Evolutionary conservation across 2,329 filamentous ascomycete genomes (phyloP).

Genomic region (Xylaria sp.): DNA sequence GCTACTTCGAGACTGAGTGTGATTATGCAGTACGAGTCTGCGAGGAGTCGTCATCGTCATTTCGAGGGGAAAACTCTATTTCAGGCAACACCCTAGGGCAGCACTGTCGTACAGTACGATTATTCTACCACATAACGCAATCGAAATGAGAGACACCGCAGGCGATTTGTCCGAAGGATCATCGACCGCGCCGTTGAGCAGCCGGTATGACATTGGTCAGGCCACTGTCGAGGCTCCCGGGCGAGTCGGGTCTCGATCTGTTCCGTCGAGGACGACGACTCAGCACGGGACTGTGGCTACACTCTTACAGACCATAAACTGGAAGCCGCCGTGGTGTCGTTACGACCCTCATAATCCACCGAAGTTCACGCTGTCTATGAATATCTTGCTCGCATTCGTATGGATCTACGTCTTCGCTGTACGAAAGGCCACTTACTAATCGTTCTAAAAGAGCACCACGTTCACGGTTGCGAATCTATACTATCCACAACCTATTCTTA

Average conservation of each 20-base stretch:
- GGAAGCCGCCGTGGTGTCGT: conserved; percentile 73
- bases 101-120: background rate
- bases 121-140: background rate
- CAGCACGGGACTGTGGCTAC: conserved; percentile 26
- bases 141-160: conserved; percentile 5
- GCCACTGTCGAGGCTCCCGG: background rate
- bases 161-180: background rate
- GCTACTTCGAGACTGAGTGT: background rate
- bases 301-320: conserved; percentile 56
- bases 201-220: background rate
- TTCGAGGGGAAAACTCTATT: conserved; percentile 15
- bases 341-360: conserved; percentile 75
- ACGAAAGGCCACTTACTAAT: conserved; percentile 16
- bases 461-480: conserved; percentile 77
- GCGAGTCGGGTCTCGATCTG: background rate
- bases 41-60: conserved; percentile 18
- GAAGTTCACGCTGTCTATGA: conserved; percentile 74
- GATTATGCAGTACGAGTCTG: conserved; percentile 5
- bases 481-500: conserved; percentile 75
- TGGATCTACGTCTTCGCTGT: conserved; percentile 29
- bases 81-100: background rate
- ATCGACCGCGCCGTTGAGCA: background rate
- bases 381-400: conserved; percentile 76
- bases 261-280: background rate
- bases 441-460: conserved; percentile 53